Base-by-base conservation (phyloP, 345 rosid species). In the Passiflora organensis region DNA sequence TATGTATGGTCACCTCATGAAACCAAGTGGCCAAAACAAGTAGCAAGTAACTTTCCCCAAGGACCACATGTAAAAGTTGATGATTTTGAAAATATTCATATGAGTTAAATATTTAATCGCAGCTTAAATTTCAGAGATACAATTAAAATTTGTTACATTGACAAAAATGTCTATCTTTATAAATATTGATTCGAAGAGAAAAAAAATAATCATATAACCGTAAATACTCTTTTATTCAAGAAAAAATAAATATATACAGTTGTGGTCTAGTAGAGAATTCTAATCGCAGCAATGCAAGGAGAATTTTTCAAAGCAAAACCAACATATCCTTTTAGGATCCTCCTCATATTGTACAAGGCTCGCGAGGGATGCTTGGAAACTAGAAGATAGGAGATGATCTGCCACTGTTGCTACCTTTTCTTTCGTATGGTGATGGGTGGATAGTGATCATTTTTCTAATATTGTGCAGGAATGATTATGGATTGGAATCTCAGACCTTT, bases 291-390 rank as follows among this genome's bases (percentile, higher is more conserved):
- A 75, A 71, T 71, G n/a, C 71, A 23, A 61, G 36, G 2, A 49
- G 66, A 20, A 49, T 51, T 55, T 12, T 56, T 3, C 51, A 59
- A 61, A 72, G 72, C 65, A 70, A 70, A 58, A 24, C 32, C 61
- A 67, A 66, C 63, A 77, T 70, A 70, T 72, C 75, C 72, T n/a
- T n/a, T 38, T 14, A 21, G 58, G 53, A 57, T 57, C 69, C 62
- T 19, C 11, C 61, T n/a, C 34, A 13, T 58, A 51, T 43, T 21
- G 56, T 32, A 58, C 64, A 58, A 66, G 44, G 36, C n/a, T n/a
- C n/a, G n/a, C n/a, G n/a, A 55, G 58, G 39, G n/a, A 44, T 61
- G 51, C 56, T 59, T 69, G 60, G 18, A 20, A 65, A 53, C 59
- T 56, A 49, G 50, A 73, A 62, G 74, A 68, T 59, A 56, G 68